A percentile compares a stretch with the other conserved stretches of the same genome.
phyloP scores from a whole-genome alignment of 768 basidiomycete genomes.

The Hygrocybe punicea region DNA sequence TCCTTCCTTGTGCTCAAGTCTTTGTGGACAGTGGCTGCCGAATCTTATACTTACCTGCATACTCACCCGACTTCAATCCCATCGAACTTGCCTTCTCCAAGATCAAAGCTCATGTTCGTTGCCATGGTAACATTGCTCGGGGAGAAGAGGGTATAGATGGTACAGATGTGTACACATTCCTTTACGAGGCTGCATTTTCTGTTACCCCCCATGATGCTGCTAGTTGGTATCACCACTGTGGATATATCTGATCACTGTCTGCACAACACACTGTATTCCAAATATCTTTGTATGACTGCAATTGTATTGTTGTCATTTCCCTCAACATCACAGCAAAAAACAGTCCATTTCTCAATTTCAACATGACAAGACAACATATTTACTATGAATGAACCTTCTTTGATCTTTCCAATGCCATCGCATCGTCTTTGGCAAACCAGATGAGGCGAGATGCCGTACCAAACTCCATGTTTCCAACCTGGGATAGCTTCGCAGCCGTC shows the following conservation, averaged over 20 bases:
- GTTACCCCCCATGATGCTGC: slow-evolving; percentile 16
- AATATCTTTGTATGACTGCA: background rate
- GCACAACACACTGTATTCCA: background rate
- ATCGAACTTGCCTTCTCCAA: slow-evolving; percentile 22
- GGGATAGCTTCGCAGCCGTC: too few species aligned
- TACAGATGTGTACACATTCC: slow-evolving; percentile 17
- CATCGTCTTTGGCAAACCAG: too few species aligned
- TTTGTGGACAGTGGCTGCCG: slow-evolving; percentile 7
- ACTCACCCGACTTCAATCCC: slow-evolving; percentile 8
- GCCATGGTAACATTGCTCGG: slow-evolving; percentile 11
- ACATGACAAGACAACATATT: too few species aligned
- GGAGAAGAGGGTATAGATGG: slow-evolving; percentile 16
- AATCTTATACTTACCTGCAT: slow-evolving; percentile 9
- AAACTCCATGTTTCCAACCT: too few species aligned
- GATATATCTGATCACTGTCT: slow-evolving; percentile 5
- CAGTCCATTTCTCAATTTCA: too few species aligned
- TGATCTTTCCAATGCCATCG: too few species aligned
- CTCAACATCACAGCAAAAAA: background rate
- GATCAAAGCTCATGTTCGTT: slow-evolving; percentile 23
- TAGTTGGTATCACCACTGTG: slow-evolving; percentile 22
- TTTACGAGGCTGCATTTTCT: slow-evolving; percentile 18
- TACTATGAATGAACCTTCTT: too few species aligned
- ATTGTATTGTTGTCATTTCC: too few species aligned
- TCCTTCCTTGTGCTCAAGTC: background rate
- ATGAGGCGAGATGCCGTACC: too few species aligned